Percentiles rank a stretch among this genome's conserved stretches.
phyloP scores from a whole-genome alignment of 2,329 filamentous ascomycete genomes.

The Lecanoromycetidae sp. region DNA sequence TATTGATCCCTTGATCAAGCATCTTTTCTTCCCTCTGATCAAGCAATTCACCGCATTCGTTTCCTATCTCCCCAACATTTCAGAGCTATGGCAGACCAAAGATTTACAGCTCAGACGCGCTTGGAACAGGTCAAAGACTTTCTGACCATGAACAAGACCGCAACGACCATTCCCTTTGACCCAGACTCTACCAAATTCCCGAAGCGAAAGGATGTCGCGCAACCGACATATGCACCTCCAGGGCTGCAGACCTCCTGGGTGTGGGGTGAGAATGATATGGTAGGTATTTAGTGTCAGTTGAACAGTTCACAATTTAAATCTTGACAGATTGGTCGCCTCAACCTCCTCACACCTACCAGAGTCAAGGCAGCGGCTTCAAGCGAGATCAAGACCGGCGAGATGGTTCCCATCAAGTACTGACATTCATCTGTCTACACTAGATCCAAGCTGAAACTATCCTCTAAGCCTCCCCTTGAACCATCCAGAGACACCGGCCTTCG shows the following conservation, averaged over 20 bases:
- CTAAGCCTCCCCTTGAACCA: slow-evolving; percentile 40
- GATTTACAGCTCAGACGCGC: slow-evolving; percentile 19
- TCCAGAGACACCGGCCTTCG: slow-evolving; percentile 42
- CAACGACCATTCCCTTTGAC: slow-evolving; percentile 41
- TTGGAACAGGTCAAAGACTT: slow-evolving; percentile 35
- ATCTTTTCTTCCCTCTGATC: no score
- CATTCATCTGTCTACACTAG: neutral
- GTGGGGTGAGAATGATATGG: slow-evolving; percentile 45
- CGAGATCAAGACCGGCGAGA: slow-evolving; percentile 45
- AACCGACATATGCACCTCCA: slow-evolving; percentile 40
- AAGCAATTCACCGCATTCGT: neutral
- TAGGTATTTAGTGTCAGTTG: slow-evolving; percentile 20
- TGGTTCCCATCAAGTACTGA: slow-evolving; percentile 31
- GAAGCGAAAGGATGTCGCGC: slow-evolving; percentile 40
- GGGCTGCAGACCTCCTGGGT: slow-evolving; percentile 43
- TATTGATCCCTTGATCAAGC: neutral
- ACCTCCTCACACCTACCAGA: slow-evolving; percentile 43
- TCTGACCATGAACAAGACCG: slow-evolving; percentile 34
- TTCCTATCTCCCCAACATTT: neutral
- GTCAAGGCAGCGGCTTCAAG: slow-evolving; percentile 39
- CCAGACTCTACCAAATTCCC: slow-evolving; percentile 43
- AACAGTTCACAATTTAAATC: slow-evolving; percentile 13
- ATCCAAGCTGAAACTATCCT: neutral
- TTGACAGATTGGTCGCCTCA: slow-evolving; percentile 38
- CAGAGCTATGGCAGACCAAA: neutral